Percentiles rank a stretch among this genome's conserved stretches.
Evolutionary conservation across 208 protist species (phyloP).

Genomic region (Acanthamoeba lenticulata): DNA sequence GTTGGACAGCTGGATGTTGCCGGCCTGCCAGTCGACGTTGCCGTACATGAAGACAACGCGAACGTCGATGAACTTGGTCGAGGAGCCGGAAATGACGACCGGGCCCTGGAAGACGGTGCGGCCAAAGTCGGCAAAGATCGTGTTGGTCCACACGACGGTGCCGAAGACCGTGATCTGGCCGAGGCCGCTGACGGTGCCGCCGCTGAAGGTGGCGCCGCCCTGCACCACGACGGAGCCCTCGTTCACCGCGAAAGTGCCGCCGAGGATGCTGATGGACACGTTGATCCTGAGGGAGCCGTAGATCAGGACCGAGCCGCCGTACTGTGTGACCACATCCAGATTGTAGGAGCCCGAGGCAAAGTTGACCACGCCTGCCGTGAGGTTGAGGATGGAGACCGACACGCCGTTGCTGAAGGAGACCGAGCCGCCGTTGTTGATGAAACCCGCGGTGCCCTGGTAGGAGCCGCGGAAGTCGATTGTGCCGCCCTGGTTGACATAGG

Average conservation of each 20-base stretch:
- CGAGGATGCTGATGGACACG: not conserved
- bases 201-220: not conserved
- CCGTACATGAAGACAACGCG: not conserved
- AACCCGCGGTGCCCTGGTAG: not conserved
- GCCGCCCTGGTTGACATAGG: not conserved
- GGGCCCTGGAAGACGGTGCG: not conserved
- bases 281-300: not conserved
- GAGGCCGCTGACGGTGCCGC: not conserved
- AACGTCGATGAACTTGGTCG: not conserved
- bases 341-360: not conserved
- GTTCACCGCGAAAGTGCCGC: not conserved
- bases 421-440: not conserved
- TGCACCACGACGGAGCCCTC: not conserved
- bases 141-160: not conserved
- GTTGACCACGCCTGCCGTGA: not conserved
- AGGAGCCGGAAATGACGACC: not conserved
- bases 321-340: not conserved
- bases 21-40: not conserved
- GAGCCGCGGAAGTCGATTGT: not conserved
- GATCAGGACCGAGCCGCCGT: constrained; percentile 1
- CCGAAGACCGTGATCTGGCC: not conserved
- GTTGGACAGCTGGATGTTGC: constrained; percentile 2
- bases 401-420: not conserved
- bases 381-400: not conserved
- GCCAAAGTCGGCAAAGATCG: not conserved